Base-by-base conservation (phyloP, 78 protist species). In the Dictyostelium intermedium region DNA sequence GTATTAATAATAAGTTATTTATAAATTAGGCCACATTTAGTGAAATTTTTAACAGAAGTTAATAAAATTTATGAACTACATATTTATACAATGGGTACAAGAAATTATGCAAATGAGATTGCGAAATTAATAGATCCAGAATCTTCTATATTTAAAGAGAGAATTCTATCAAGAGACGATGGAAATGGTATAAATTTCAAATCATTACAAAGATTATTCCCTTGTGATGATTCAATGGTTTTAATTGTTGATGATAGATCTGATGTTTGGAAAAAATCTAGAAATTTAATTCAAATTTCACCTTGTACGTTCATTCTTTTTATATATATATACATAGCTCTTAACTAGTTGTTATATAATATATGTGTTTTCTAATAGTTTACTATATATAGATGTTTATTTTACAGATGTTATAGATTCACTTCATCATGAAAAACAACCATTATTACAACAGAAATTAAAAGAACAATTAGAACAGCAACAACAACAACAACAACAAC, bases 171-270 rank as follows among this genome's bases (percentile, higher is more conserved):
- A 25, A 73, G 87, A 91, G 87, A 74, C 43, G 87, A 80, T 43
- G 66, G 81, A 27, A 45, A 16, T 25, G 91, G 84, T 18, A 60
- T 80, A 37, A 82, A 43, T 30, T 77, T 82, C 34, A 91, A 91
- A 83, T 60, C 87, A n/a, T 60, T 91, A 20, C 80, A 83, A 50
- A 50, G 91, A 77, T 34, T 91, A 14, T 91, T 91, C 53, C 95
- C 95, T 1, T 91, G 95, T 73, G 95, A 91, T 35, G 95, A 91
- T 73, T 74, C 91, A n/a, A 91, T 91, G 95, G 95, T 91, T 25
- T 43, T 91, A 16, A 91, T 91, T 18, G 95, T 91, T 11, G 95
- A 91, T 73, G 95, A 91, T 45, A 34, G 95, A 32, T 83, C 87
- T 25, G 95, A 91, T 63, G 95, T 91, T 41, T 81, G 95, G 91